Evolutionary conservation across 306 rosid species (phyloP), one percentile per base, ranked within the genome.

Genomic region (Prosopis cineraria): DNA sequence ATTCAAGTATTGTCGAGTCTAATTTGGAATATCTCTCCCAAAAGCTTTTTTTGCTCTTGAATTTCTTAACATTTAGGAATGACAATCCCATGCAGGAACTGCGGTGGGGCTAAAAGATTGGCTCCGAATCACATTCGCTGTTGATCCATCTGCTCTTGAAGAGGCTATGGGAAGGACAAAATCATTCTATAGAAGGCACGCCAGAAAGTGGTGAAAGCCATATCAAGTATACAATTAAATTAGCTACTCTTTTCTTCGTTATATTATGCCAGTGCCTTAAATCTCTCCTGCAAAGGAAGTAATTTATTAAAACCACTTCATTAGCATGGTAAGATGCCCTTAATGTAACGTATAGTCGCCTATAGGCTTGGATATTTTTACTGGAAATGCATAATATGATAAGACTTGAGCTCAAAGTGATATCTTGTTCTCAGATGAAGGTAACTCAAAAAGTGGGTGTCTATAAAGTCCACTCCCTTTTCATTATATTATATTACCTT

Each of bases 101-200:
- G 88, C 86, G 1, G 88, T 87, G 0, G 90, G 90, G 27, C 80
- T 87, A 55, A 81, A 87, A 73, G 84, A 82, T 82, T 87, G 90
- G 90, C 73, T 87, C 34, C 85, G 90, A 3, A 79, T 87, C 7
- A 84, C 88, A 64, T 87, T 87, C 1, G 88, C 88, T 10, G 88
- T 82, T 33, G 88, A 87, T 62, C 86, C 84, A 43, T 68, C 85
- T 36, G 75, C 85, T 65, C 84, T 87, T 24, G 58, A 37, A 76
- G 88, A 87, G 47, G 90, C 81, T 14, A 76, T 84, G 84, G 64
- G 43, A 72, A 87, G 90, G 81, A 63, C 82, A 27, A 84, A 81
- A 58, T 50, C 63, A 30, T 84, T 87, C 77, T 81, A 3, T 59
- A 81, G 76, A 63, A 79, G 86, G 73, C 88, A 87, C 77, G 87